Evolutionary conservation across 495 filamentous ascomycete species (phyloP), one percentile per base, ranked within the genome.

Genomic region (Penicillium cinerascens): DNA sequence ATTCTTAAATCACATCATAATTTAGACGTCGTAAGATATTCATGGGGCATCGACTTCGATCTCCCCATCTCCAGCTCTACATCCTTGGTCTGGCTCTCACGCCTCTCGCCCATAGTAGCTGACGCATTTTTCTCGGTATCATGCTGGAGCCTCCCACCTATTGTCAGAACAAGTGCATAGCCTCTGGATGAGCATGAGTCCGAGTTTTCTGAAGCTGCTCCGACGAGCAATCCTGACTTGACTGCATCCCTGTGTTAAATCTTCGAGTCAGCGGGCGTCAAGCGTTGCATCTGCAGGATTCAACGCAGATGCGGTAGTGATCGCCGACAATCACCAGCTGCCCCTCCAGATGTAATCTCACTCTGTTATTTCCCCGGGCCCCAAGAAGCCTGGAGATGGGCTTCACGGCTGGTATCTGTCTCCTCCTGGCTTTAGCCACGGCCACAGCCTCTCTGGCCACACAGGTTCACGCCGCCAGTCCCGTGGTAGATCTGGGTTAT

Each of bases 401-500:
- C 29, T 33, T 33, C 29, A 7, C 25, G 13, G 22, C 22, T 41
- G 27, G 49, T 6, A 16, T 22, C 38, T 0, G 15, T 18, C 10
- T 41, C 20, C 18, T 47, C 21, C 36, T 53, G 9, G 42, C 37
- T 15, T n/a, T 53, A 15, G 20, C 42, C 15, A 25, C 27, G 6
- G 36, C 50, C 4, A 9, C 21, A 6, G 27, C 26, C 38, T 33
- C 6, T 25, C 29, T 33, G 29, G 29, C 29, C 11, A 13, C 29
- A n/a, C 41, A 7, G 22, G 18, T 10, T 21, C 41, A 51, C 13
- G 25, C 22, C 23, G 22, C 21, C 13, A 42, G 16, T 23, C 51
- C 51, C 10, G 29, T 47, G 1, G 60, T 66, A 21, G 44, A 66
- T 47, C 42, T 66, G 10, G 57, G 52, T 18, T 66, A 66, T 36